phyloP scores from a whole-genome alignment of 1,139 yeast genomes.

The Yamadazyma spencermartinsiae region DNA sequence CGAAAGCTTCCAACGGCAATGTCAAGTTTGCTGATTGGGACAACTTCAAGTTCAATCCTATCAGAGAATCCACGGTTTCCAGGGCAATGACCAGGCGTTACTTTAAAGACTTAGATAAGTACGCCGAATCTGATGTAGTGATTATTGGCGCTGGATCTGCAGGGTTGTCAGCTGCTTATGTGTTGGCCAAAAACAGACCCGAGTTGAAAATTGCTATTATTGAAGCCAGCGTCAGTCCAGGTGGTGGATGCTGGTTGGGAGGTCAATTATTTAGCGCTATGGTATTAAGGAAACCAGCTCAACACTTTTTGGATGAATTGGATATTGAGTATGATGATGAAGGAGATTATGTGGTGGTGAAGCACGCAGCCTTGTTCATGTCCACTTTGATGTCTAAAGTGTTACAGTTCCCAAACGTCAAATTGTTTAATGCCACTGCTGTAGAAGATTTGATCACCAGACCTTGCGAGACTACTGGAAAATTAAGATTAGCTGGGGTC shows the following conservation, averaged over 20 bases:
- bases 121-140: slow-evolving; percentile 73
- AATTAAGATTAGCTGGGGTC: slow-evolving; percentile 71
- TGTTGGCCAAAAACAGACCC: slow-evolving; percentile 72
- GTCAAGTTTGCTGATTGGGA: slow-evolving; percentile 59
- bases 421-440: slow-evolving; percentile 77
- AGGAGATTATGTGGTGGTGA: slow-evolving; percentile 78
- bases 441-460: slow-evolving; percentile 81
- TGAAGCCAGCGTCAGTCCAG: slow-evolving; percentile 75
- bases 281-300: slow-evolving; percentile 80
- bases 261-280: slow-evolving; percentile 80
- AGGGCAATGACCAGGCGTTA: slow-evolving; percentile 81
- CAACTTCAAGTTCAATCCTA: slow-evolving; percentile 66
- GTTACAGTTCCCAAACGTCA: slow-evolving; percentile 69
- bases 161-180: slow-evolving; percentile 74
- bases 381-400: slow-evolving; percentile 72
- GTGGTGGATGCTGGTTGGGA: slow-evolving; percentile 82
- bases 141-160: slow-evolving; percentile 82
- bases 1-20: slow-evolving; percentile 13
- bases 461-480: slow-evolving; percentile 48
- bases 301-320: slow-evolving; percentile 63
- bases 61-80: slow-evolving; percentile 78
- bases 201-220: slow-evolving; percentile 74
- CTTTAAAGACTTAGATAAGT: slow-evolving; percentile 71
- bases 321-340: slow-evolving; percentile 74
- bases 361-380: slow-evolving; percentile 78